Conservation (phyloP, 768 basidiomycete genomes). For the Calocybe cyanea region DNA sequence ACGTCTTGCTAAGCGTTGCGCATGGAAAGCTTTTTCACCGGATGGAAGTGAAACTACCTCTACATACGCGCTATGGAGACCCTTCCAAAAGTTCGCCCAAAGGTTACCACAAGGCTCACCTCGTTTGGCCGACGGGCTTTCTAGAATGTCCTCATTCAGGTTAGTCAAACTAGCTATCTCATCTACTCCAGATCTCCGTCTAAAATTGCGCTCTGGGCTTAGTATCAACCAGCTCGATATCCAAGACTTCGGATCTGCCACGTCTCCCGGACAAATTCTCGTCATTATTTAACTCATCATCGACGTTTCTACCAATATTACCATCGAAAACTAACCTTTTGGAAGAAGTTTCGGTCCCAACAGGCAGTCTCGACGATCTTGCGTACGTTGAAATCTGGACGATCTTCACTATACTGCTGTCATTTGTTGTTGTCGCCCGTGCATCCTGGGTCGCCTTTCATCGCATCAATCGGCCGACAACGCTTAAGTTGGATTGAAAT, state of each 20-base stretch:
- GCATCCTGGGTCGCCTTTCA: constrained; percentile 21
- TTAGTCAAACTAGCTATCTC: constrained; percentile 13
- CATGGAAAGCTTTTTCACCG: constrained; percentile 6
- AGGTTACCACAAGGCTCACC: constrained; percentile 23
- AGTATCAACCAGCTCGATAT: constrained; percentile 5
- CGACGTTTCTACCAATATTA: constrained; percentile 19
- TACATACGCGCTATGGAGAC: constrained; percentile 44
- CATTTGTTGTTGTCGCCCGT: constrained; percentile 34
- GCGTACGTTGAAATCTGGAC: constrained; percentile 40
- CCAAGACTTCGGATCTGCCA: constrained; percentile 2
- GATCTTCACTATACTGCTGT: constrained; percentile 30
- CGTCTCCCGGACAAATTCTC: constrained; percentile 14
- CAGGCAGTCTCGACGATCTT: constrained; percentile 33
- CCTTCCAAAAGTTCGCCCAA: constrained; percentile 16
- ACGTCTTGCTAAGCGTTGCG: constrained; percentile 23
- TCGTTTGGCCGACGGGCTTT: constrained; percentile 37
- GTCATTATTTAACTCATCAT: constrained; percentile 15
- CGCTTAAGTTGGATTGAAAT: no score
- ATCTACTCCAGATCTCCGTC: neutral
- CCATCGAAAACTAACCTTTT: constrained; percentile 9
- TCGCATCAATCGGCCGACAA: neutral
- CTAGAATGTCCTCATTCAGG: constrained; percentile 30
- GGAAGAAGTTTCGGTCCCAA: constrained; percentile 29
- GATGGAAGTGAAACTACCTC: constrained; percentile 35
- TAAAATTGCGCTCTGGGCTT: neutral